Conservation (phyloP, 192 early-diverging fungal species). For the Funneliformis geosporum region DNA sequence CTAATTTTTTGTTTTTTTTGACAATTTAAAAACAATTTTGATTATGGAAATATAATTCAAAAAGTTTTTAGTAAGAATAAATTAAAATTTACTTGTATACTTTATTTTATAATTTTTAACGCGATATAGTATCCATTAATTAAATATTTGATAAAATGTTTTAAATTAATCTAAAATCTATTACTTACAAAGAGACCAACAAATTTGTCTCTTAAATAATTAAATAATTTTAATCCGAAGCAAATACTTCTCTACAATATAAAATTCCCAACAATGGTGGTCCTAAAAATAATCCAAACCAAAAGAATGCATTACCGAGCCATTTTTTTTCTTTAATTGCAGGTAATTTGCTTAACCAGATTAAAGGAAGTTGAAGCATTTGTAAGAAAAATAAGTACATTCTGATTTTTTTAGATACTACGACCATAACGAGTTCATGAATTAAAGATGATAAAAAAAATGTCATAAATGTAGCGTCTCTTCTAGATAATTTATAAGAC, state of each 20-base stretch:
- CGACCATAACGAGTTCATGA: conserved; percentile 81
- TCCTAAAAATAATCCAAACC: conserved; percentile 87
- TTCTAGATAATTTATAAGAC: conserved; percentile 63
- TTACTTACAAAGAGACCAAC: too few species aligned
- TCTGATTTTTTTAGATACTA: conserved; percentile 64
- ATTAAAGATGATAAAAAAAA: conserved; percentile 79
- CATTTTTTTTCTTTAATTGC: conserved; percentile 61
- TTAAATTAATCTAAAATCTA: too few species aligned
- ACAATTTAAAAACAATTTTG: too few species aligned
- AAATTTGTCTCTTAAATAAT: too few species aligned
- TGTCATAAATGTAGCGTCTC: conserved; percentile 73
- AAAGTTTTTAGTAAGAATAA: too few species aligned
- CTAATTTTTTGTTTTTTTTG: too few species aligned
- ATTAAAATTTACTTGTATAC: too few species aligned
- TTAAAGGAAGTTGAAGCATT: conserved; percentile 91
- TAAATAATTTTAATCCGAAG: background rate
- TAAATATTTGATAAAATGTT: too few species aligned
- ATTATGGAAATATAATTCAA: too few species aligned
- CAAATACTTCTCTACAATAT: conserved; percentile 56
- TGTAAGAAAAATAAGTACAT: conserved; percentile 82
- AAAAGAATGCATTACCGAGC: conserved; percentile 84
- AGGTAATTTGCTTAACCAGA: conserved; percentile 63
- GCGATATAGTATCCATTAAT: too few species aligned
- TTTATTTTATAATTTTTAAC: too few species aligned
- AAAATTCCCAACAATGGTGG: conserved; percentile 79